These are phyloP conservation scores for Baudoinia panamericana DNA, from an alignment of 495 filamentous ascomycete species.

Conservation along the genomic window DNA sequence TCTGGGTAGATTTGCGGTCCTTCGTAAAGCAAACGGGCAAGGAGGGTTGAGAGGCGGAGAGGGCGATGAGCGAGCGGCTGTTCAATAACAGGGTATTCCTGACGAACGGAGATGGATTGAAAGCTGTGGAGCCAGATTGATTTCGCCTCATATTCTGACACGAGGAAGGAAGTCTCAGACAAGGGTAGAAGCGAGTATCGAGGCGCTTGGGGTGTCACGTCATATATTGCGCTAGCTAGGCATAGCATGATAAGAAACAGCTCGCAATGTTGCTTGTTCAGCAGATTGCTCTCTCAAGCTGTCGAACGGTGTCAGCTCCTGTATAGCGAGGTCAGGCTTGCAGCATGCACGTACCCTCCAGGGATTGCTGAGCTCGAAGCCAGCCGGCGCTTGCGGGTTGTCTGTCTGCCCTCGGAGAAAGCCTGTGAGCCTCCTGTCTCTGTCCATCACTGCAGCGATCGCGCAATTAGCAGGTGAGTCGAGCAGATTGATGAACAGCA, in stretches of 20 bases:
- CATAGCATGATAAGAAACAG: too few relatives aligned
- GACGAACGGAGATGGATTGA: constrained; percentile 32
- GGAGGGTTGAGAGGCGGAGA: constrained; percentile 22
- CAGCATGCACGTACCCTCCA: constrained; percentile 56
- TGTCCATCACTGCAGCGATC: constrained; percentile 72
- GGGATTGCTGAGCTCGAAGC: constrained; percentile 89
- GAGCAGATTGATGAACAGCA: too few relatives aligned
- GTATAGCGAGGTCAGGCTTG: not conserved
- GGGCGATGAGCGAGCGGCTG: constrained; percentile 29
- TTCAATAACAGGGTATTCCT: constrained; percentile 35
- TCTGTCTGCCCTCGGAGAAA: constrained; percentile 73
- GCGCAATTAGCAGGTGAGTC: constrained; percentile 34
- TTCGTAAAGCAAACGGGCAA: constrained; percentile 21
- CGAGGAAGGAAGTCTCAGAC: constrained; percentile 12
- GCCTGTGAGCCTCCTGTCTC: constrained; percentile 83
- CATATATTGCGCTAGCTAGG: too few relatives aligned
- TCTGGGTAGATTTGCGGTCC: constrained; percentile 45
- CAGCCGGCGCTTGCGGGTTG: constrained; percentile 60
- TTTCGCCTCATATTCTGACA: constrained; percentile 42
- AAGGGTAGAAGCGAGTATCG: not conserved
- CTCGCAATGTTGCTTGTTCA: too few relatives aligned
- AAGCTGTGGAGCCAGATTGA: constrained; percentile 37
- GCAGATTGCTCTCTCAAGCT: constrained; percentile 6
- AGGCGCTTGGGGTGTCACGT: not conserved
- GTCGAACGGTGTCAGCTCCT: not conserved